Conservation (phyloP, 306 rosid genomes). For the Senna siamea region DNA sequence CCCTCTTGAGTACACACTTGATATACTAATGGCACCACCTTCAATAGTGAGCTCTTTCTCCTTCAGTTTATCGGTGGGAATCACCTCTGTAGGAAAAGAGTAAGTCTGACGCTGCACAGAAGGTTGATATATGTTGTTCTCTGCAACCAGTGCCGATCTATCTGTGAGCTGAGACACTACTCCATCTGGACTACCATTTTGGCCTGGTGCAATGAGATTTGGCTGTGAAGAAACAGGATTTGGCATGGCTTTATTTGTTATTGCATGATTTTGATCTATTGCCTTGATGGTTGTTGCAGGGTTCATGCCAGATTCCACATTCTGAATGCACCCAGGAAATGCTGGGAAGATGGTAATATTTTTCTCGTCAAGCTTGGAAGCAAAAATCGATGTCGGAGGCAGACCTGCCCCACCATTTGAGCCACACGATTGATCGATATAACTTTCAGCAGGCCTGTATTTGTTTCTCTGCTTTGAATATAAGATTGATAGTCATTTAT, state of each 20-base stretch:
- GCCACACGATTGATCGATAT: conserved; percentile 47
- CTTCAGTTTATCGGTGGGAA: conserved; percentile 65
- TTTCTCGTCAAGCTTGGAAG: conserved; percentile 65
- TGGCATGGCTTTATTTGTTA: conserved; percentile 51
- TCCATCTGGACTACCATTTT: conserved; percentile 41
- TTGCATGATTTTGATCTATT: conserved; percentile 55
- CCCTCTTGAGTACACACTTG: conserved; percentile 91
- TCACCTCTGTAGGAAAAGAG: conserved; percentile 40
- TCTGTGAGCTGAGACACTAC: conserved; percentile 53
- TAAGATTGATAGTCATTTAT: conserved; percentile 28
- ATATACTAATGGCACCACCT: conserved; percentile 87
- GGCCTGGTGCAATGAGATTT: conserved; percentile 53
- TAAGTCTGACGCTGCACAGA: conserved; percentile 49
- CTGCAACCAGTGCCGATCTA: conserved; percentile 56
- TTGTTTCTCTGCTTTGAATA: conserved; percentile 61
- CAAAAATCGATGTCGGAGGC: conserved; percentile 62
- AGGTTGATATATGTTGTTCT: conserved; percentile 51
- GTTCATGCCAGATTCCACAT: conserved; percentile 60
- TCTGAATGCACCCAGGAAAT: conserved; percentile 56
- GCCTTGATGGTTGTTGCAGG: conserved; percentile 61
- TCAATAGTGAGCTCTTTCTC: conserved; percentile 76
- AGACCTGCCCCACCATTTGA: conserved; percentile 54
- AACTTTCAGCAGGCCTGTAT: conserved; percentile 61
- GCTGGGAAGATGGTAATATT: conserved; percentile 50
- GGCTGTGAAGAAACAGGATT: conserved; percentile 59